A percentile compares a stretch with the other conserved stretches of the same genome.
Evolutionary conservation across 306 rosid genomes (phyloP).

Genomic region (Sindora glabra): DNA sequence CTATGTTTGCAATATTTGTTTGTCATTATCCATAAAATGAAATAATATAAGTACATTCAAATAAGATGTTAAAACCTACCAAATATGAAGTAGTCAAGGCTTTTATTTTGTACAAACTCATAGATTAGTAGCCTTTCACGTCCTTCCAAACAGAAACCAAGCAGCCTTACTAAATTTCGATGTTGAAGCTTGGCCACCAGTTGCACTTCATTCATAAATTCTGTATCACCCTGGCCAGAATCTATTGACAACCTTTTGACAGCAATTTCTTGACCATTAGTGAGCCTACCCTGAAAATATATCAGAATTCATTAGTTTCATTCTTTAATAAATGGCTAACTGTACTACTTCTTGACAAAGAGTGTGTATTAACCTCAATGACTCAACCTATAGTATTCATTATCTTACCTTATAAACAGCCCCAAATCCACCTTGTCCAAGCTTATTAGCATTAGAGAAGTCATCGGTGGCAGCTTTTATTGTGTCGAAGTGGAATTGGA

Average conservation of each 20-base stretch:
- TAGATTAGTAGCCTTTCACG: conserved; percentile 26
- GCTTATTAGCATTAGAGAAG: neutral
- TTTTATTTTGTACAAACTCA: conserved; percentile 34
- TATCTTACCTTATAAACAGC: conserved; percentile 1
- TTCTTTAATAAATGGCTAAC: no score
- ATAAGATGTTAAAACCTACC: conserved; percentile 13
- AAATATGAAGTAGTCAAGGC: conserved; percentile 40
- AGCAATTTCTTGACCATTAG: conserved; percentile 4
- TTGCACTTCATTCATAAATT: conserved; percentile 34
- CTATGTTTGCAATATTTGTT: neutral
- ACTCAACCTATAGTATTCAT: no score
- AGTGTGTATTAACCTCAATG: neutral
- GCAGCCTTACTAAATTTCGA: conserved; percentile 11
- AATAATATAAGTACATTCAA: neutral
- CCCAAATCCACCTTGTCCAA: conserved; percentile 9
- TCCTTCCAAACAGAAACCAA: conserved; percentile 7
- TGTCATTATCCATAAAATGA: neutral
- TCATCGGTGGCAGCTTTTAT: neutral
- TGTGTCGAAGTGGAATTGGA: neutral
- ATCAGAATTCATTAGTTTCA: no score
- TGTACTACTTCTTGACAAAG: no score
- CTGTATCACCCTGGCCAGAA: conserved; percentile 15
- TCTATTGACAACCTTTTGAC: conserved; percentile 6
- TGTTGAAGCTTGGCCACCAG: conserved; percentile 19
- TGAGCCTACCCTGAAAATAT: conserved; percentile 1